phyloP scores from a whole-genome alignment of 2,329 filamentous ascomycete species.

The Ceratocystis alfenasii region DNA sequence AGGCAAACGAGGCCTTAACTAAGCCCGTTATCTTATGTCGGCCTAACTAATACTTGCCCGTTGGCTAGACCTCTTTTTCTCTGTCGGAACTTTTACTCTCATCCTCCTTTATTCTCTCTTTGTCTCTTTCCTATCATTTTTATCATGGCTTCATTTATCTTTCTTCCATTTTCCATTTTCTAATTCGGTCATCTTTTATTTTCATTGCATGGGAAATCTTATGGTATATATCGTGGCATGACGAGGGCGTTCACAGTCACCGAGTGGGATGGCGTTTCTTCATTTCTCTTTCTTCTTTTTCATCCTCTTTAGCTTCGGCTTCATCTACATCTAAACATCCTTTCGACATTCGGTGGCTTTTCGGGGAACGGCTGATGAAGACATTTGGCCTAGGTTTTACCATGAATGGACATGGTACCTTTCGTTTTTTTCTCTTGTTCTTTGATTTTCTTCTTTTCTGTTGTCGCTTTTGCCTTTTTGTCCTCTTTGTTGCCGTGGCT shows the following conservation, averaged over 20 bases:
- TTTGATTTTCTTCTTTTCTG: not conserved
- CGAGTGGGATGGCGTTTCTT: slow-evolving; percentile 9
- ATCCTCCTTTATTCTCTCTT: not conserved
- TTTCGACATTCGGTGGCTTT: slow-evolving; percentile 10
- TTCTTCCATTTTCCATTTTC: not conserved
- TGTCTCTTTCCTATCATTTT: not conserved
- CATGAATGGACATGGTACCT: slow-evolving; percentile 20
- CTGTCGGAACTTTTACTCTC: not conserved
- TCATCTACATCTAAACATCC: slow-evolving; percentile 5
- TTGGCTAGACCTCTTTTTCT: not conserved
- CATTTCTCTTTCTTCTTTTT: slow-evolving; percentile 5
- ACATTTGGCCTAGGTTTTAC: slow-evolving; percentile 19
- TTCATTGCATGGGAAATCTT: slow-evolving; percentile 1
- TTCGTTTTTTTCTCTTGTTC: slow-evolving; percentile 8
- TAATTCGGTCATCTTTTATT: slow-evolving; percentile 7
- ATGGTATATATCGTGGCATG: slow-evolving; percentile 16
- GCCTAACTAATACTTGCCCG: not conserved
- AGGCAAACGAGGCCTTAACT: not conserved
- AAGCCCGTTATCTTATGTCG: not conserved
- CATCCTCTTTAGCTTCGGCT: not conserved
- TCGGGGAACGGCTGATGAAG: slow-evolving; percentile 15
- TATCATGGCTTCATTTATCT: not conserved
- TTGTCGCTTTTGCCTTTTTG: not conserved
- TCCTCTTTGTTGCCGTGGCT: not conserved
- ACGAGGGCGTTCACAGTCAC: slow-evolving; percentile 16